A percentile compares a stretch with the other conserved stretches of the same genome.
These are phyloP conservation scores for Cystofilobasidium ferigula DNA, from an alignment of 768 basidiomycete species.

Conservation along the genomic window DNA sequence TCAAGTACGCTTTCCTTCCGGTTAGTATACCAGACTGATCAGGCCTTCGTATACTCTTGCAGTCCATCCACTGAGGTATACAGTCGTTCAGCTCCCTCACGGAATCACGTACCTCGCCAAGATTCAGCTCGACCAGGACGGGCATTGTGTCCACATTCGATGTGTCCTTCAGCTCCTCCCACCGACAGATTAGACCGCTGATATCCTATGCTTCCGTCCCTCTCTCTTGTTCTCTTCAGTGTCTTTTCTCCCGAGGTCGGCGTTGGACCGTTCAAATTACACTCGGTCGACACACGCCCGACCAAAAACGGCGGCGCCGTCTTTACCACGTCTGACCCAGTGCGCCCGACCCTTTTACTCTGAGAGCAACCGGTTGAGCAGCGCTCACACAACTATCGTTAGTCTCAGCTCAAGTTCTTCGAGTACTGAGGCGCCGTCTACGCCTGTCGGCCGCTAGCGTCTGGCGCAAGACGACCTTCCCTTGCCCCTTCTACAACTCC, in stretches of 20 bases:
- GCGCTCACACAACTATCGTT: too few relatives aligned
- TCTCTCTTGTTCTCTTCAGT: not conserved
- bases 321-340: constrained; percentile 32
- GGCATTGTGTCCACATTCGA: constrained; percentile 35
- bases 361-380: not conserved
- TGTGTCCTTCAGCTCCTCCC: constrained; percentile 19
- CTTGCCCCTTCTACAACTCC: not conserved
- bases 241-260: constrained; percentile 9
- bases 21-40: not conserved
- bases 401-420: constrained; percentile 16
- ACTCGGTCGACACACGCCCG: constrained; percentile 37
- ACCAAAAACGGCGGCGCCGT: constrained; percentile 34
- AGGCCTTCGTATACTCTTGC: constrained; percentile 26
- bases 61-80: constrained; percentile 34
- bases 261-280: constrained; percentile 27
- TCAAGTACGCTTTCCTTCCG: not conserved
- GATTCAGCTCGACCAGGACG: constrained; percentile 35
- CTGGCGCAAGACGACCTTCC: not conserved
- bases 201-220: not conserved
- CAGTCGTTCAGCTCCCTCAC: constrained; percentile 32
- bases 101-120: constrained; percentile 36
- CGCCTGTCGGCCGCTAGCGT: not conserved
- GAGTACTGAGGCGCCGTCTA: constrained; percentile 8
- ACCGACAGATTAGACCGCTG: not conserved
- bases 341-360: constrained; percentile 3